Percentiles rank a stretch among this genome's conserved stretches.
phyloP scores from a whole-genome alignment of 768 basidiomycete genomes.

The Hortiboletus campestris region DNA sequence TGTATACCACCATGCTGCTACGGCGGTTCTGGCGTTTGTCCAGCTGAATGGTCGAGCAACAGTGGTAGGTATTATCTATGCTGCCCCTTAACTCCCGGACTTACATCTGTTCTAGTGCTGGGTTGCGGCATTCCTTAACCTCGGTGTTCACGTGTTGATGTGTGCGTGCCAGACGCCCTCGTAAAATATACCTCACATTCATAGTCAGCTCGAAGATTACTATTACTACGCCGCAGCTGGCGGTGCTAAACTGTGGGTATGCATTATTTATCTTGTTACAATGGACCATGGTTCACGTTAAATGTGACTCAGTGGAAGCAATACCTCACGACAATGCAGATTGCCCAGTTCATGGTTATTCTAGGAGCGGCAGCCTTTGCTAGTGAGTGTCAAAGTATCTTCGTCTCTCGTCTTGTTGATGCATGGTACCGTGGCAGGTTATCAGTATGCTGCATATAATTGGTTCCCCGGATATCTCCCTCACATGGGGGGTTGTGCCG shows the following conservation, averaged over 20 bases:
- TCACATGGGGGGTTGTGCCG: conserved; percentile 15
- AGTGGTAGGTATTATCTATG: conserved; percentile 55
- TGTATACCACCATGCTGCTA: conserved; percentile 97
- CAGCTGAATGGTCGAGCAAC: conserved; percentile 90
- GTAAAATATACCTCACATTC: neutral
- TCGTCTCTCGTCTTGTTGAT: neutral
- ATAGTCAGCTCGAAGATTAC: conserved; percentile 60
- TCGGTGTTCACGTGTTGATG: conserved; percentile 93
- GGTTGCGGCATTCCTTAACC: conserved; percentile 86
- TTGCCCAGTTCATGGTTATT: conserved; percentile 21
- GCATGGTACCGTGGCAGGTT: neutral
- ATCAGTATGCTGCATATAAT: conserved; percentile 19
- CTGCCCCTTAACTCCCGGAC: neutral
- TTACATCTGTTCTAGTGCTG: conserved; percentile 60
- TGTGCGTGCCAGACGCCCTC: conserved; percentile 50
- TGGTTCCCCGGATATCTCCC: conserved; percentile 18
- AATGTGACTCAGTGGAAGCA: conserved; percentile 19
- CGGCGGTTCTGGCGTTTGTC: conserved; percentile 87
- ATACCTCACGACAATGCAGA: conserved; percentile 25
- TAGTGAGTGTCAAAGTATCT: conserved; percentile 3
- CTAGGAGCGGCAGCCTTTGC: conserved; percentile 7
- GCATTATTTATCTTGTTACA: neutral
- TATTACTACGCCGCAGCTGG: conserved; percentile 97
- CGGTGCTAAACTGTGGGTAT: conserved; percentile 21
- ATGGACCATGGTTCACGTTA: neutral